Evolutionary conservation across 495 filamentous ascomycete genomes (phyloP), one percentile per base, ranked within the genome.

Genomic region (Daldinia childiae): DNA sequence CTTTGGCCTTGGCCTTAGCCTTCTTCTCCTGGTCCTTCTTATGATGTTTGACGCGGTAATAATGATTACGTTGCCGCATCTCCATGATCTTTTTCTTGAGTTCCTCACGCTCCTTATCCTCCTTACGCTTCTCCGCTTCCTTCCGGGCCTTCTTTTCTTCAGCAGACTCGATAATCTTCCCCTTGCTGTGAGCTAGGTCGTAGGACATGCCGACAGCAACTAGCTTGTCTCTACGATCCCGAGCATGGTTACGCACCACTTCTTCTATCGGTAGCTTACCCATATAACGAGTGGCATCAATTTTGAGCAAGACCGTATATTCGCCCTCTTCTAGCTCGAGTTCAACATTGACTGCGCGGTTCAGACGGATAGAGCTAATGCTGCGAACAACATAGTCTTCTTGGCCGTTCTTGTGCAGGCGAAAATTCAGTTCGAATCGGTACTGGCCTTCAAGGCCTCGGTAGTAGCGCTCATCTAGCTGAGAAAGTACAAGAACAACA

Each of bases 401-500:
- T 62, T 96, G 88, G 45, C 89, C 92, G 21, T 91, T 89, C 74
- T 90, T 91, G 73, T 97, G 90, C 0, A 98, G 76, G 21, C 93
- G 89, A 81, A 97, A 97, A 58, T 91, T 87, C 0, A 97, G 81
- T 6, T 88, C 77, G 79, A 95, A 97, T 14, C 74, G 77, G 71
- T 96, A 98, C 75, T 93, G 88, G n/a, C 94, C 95, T 41, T 88
- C 82, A 1, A 98, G 86, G 0, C 94, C 94, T 58, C 82, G 82
- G 82, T 93, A 98, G 74, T 97, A 98, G 6, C 94, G 88, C 30
- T 88, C 84, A 75, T 98, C 94, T 21, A 97, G 88, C 79, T 97
- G 92, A 3, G 88, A 90, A 19, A 98, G 85, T 8, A 92, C 90
- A 39, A 98, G 86, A 29, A 97, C 92, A 1, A 92, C 87, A 0